Percentiles rank a stretch among this genome's conserved stretches.
Conservation (phyloP, 768 basidiomycete genomes). For the Amanita pseudoporphyria region DNA sequence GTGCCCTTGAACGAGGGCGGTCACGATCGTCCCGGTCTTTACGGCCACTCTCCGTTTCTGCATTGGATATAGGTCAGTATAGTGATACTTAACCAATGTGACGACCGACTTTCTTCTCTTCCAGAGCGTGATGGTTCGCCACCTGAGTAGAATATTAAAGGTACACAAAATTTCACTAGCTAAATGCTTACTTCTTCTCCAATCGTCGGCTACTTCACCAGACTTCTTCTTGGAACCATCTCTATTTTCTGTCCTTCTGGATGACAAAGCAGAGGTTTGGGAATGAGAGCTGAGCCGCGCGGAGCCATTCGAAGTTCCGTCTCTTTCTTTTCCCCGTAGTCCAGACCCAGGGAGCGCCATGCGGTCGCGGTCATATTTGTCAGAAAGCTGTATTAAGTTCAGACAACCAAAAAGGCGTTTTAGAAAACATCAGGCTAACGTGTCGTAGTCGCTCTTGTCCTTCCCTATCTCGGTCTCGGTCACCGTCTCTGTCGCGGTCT, state of each 20-base stretch:
- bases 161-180: constrained; percentile 2
- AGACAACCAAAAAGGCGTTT: constrained; percentile 7
- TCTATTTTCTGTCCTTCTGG: constrained; percentile 48
- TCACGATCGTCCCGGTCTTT: constrained; percentile 58
- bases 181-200: constrained; percentile 61
- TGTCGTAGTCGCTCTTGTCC: constrained; percentile 72
- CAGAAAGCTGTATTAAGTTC: constrained; percentile 49
- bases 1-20: constrained; percentile 50
- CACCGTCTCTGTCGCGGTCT: constrained; percentile 37
- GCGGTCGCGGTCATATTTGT: constrained; percentile 81
- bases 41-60: constrained; percentile 42
- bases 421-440: constrained; percentile 30
- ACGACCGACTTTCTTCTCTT: constrained; percentile 53
- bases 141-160: constrained; percentile 21
- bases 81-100: neutral
- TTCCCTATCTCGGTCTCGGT: constrained; percentile 57
- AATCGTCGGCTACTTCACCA: constrained; percentile 73
- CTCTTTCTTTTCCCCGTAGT: constrained; percentile 58
- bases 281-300: constrained; percentile 30
- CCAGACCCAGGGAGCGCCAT: constrained; percentile 43
- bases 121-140: constrained; percentile 38
- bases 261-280: constrained; percentile 25
- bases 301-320: constrained; percentile 48
- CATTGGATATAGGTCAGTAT: neutral
- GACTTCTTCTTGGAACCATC: constrained; percentile 58